These are phyloP conservation scores for Solanum ossicruentum DNA, from an alignment of 257 asterid genomes.

Conservation along the genomic window DNA sequence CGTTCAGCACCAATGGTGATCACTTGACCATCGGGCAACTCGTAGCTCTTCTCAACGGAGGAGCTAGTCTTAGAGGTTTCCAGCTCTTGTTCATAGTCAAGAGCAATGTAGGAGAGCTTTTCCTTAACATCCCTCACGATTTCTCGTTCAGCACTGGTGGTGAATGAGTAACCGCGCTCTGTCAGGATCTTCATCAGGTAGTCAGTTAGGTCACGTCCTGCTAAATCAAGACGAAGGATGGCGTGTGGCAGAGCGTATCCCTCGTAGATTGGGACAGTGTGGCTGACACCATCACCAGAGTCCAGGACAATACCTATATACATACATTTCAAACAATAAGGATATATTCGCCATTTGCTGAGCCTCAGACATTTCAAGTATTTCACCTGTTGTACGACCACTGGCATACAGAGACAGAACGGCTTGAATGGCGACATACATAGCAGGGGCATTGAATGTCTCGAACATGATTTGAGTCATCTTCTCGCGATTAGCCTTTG, in stretches of 20 bases:
- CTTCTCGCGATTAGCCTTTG: slow-evolving; percentile 21
- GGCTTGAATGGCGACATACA: slow-evolving; percentile 18
- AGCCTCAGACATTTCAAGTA: no score
- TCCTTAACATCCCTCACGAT: slow-evolving; percentile 1
- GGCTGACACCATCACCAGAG: slow-evolving; percentile 7
- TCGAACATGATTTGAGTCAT: slow-evolving; percentile 25
- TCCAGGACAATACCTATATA: background rate
- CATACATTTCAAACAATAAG: no score
- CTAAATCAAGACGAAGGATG: background rate
- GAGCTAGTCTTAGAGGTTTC: slow-evolving; percentile 4
- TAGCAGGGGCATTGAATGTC: slow-evolving; percentile 16
- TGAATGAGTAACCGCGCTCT: slow-evolving; percentile 3
- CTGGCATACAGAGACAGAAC: slow-evolving; percentile 15
- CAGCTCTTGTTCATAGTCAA: slow-evolving; percentile 3
- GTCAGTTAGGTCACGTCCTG: slow-evolving; percentile 1
- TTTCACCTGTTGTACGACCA: slow-evolving; percentile 19
- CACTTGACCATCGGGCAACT: background rate
- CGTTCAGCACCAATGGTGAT: slow-evolving; percentile 6
- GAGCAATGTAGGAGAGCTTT: slow-evolving; percentile 1
- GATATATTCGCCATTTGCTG: no score
- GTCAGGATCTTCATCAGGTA: background rate
- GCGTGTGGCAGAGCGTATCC: slow-evolving; percentile 7
- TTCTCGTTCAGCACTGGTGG: background rate
- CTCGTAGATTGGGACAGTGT: slow-evolving; percentile 1
- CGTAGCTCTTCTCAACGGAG: background rate